Evolutionary conservation across 495 filamentous ascomycete genomes (phyloP).

Genomic region (Collariella sp.): DNA sequence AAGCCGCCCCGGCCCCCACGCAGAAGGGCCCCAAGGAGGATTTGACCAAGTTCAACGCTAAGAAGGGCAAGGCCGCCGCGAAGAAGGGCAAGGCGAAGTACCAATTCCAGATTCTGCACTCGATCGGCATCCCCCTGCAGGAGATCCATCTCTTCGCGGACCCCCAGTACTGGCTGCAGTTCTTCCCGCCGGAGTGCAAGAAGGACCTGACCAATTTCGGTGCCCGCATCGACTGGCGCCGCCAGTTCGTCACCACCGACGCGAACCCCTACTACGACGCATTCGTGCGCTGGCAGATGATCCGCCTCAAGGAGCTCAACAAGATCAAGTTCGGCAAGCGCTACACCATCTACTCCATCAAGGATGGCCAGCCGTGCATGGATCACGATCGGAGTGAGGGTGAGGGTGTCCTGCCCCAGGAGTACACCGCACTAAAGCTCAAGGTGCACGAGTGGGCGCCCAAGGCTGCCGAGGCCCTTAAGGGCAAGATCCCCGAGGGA

Average conservation of each 20-base stretch:
- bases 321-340: slow-evolving; percentile 94
- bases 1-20: slow-evolving; percentile 16
- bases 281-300: slow-evolving; percentile 98
- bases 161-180: slow-evolving; percentile 64
- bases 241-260: slow-evolving; percentile 89
- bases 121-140: slow-evolving; percentile 65
- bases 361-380: slow-evolving; percentile 96
- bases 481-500: slow-evolving; percentile 68
- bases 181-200: slow-evolving; percentile 77
- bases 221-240: slow-evolving; percentile 81
- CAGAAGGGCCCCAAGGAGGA: slow-evolving; percentile 49
- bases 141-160: slow-evolving; percentile 92
- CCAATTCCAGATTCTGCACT: slow-evolving; percentile 52
- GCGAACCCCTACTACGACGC: slow-evolving; percentile 96
- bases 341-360: slow-evolving; percentile 92
- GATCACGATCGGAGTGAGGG: slow-evolving; percentile 91
- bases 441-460: slow-evolving; percentile 82
- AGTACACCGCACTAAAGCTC: slow-evolving; percentile 88
- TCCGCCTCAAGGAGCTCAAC: slow-evolving; percentile 73
- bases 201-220: slow-evolving; percentile 77
- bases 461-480: slow-evolving; percentile 55
- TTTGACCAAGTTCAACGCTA: slow-evolving; percentile 81
- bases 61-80: slow-evolving; percentile 88
- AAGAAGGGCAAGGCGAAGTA: slow-evolving; percentile 81
- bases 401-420: slow-evolving; percentile 82